Percentiles rank a stretch among this genome's conserved stretches.
These are phyloP conservation scores for Apiospora malaysiana DNA, from an alignment of 2,329 filamentous ascomycete species.

Conservation along the genomic window DNA sequence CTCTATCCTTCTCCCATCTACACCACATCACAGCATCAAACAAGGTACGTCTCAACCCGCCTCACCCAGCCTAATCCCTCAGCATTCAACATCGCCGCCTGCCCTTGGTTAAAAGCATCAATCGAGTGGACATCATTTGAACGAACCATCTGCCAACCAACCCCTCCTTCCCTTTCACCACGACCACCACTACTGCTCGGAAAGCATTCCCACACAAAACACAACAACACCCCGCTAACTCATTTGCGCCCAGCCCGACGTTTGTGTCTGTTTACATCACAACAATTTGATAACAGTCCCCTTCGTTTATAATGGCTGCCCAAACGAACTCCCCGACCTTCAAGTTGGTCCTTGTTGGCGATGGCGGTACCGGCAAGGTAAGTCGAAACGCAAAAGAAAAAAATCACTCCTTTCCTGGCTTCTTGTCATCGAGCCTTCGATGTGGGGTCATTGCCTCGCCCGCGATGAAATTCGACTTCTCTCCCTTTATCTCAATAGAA, in stretches of 20 bases:
- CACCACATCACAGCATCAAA: constrained; percentile 17
- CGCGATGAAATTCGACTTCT: background rate
- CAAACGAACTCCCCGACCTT: constrained; percentile 73
- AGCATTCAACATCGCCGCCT: background rate
- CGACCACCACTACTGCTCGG: background rate
- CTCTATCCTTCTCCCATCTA: constrained; percentile 16
- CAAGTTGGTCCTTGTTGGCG: constrained; percentile 99
- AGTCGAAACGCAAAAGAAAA: constrained; percentile 39
- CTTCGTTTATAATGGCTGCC: constrained; percentile 67
- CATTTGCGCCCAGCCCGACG: constrained; percentile 33
- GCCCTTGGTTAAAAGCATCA: background rate
- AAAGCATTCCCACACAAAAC: constrained; percentile 19
- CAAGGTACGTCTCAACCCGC: constrained; percentile 14
- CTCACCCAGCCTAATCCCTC: background rate
- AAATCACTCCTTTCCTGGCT: constrained; percentile 27
- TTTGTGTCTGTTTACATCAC: constrained; percentile 53
- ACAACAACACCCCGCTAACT: constrained; percentile 32
- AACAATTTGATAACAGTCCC: constrained; percentile 27
- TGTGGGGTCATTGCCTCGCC: constrained; percentile 11
- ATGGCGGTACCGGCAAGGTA: constrained; percentile 99
- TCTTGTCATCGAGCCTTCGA: constrained; percentile 20
- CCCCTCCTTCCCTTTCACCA: constrained; percentile 4
- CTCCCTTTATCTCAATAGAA: background rate
- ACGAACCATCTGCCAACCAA: background rate
- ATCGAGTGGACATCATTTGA: constrained; percentile 1